Base-by-base conservation (phyloP, 208 protist genomes). In the Kentomonas sorsogonicus region DNA sequence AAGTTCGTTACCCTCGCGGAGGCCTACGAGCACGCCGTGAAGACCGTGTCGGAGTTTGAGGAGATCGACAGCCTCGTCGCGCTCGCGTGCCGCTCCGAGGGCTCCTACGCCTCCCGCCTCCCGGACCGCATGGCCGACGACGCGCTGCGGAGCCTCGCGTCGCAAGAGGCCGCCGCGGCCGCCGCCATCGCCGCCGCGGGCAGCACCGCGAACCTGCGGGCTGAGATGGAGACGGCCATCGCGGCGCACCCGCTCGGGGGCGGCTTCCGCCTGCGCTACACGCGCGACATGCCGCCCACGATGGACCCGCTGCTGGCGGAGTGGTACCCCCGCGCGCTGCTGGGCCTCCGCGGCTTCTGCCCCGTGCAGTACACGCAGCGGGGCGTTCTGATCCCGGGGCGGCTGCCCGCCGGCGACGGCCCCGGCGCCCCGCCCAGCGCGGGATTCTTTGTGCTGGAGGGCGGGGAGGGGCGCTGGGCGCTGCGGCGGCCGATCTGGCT, bases 1-100 rank as follows among this genome's bases (percentile, higher is more conserved):
- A 67, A 68, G 27, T 91, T 91, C 41, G 76, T 93, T 46, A 70
- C 81, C 30, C 66, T 95, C 25, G 63, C 83, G 0, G 86, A 93
- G 23, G 67, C 74, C 5, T 93, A 89, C 60, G 74, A 78, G 52
- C 56, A 63, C 15, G 69, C 69, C 3, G 38, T 58, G 53, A 64
- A 63, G 34, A 79, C 64, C n/a, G 61, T 60, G 18, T 66, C 74
- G 23, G 74, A 81, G 53, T 74, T 88, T 56, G 72, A 54, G 11
- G 75, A 90, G 36, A 69, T 76, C 52, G 16, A 46, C 5, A 60
- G 62, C 15, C 38, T 95, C 1, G 30, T 95, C 48, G 66, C 76
- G 10, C 51, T 82, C 4, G 74, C 74, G 3, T 20, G 82, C 22
- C 66, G 63, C 20, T 83, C 74, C 11, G 68, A 65, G 15, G 44